Conservation (phyloP, 208 protist genomes). For the Crithidia acanthocephali region DNA sequence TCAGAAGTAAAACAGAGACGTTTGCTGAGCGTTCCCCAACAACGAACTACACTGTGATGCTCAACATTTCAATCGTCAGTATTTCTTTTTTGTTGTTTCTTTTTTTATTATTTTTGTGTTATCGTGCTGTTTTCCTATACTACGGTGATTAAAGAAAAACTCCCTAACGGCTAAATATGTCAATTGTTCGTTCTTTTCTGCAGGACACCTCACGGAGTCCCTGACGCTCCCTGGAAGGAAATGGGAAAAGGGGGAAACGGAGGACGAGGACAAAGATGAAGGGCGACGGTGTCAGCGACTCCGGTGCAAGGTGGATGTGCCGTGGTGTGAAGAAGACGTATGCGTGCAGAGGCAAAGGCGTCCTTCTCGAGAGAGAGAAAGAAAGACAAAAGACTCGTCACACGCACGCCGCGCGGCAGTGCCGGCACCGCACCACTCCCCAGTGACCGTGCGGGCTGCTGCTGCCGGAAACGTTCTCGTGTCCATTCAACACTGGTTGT, state of each 20-base stretch:
- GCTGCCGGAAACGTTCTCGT: neutral
- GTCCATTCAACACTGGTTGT: neutral
- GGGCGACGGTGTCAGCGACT: neutral
- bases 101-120: constrained; percentile 3
- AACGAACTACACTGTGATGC: no score
- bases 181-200: neutral
- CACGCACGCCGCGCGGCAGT: neutral
- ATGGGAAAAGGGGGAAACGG: neutral
- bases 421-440: neutral
- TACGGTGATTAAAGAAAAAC: constrained; percentile 31
- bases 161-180: constrained; percentile 28
- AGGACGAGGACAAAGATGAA: neutral
- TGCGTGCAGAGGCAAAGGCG: neutral
- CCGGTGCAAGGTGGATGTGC: neutral
- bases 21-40: no score
- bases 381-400: no score
- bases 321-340: neutral
- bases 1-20: no score
- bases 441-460: neutral
- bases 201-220: neutral
- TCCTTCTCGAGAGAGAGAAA: no score
- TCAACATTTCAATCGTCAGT: neutral
- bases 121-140: constrained; percentile 25
- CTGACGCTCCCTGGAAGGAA: neutral
- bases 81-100: neutral